phyloP scores from a whole-genome alignment of 2,329 filamentous ascomycete genomes.

The Arthrocladium fulminans region DNA sequence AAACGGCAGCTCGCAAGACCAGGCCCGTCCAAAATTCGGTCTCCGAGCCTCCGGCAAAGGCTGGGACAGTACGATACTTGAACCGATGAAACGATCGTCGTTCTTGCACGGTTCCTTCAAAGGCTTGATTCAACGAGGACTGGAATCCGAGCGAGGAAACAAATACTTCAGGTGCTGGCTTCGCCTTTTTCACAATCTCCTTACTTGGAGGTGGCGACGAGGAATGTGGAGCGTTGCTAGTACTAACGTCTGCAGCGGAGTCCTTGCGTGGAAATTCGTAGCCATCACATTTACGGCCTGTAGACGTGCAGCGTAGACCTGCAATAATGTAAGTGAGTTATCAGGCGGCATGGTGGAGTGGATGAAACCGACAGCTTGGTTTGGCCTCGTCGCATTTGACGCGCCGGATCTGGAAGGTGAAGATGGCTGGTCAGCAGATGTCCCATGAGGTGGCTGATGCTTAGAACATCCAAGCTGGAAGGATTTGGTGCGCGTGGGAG shows the following conservation, averaged over 20 bases:
- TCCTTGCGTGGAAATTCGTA: constrained; percentile 39
- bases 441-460: neutral
- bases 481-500: neutral
- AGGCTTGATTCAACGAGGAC: constrained; percentile 18
- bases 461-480: neutral
- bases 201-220: constrained; percentile 23
- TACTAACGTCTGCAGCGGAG: constrained; percentile 7
- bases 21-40: constrained; percentile 56
- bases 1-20: constrained; percentile 56
- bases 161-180: constrained; percentile 28
- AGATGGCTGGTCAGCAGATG: neutral
- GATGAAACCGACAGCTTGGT: constrained; percentile 21
- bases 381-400: constrained; percentile 24
- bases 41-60: constrained; percentile 60
- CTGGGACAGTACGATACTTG: constrained; percentile 50
- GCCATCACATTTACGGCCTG: constrained; percentile 51
- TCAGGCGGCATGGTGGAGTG: constrained; percentile 2
- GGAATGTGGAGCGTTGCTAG: constrained; percentile 12
- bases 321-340: constrained; percentile 15
- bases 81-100: constrained; percentile 56
- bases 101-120: constrained; percentile 46
- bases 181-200: neutral
- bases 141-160: constrained; percentile 27
- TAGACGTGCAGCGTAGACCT: constrained; percentile 50
- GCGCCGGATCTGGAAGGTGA: constrained; percentile 11